Evolutionary conservation across 2,329 filamentous ascomycete genomes (phyloP).

Genomic region (Thelonectria olida): DNA sequence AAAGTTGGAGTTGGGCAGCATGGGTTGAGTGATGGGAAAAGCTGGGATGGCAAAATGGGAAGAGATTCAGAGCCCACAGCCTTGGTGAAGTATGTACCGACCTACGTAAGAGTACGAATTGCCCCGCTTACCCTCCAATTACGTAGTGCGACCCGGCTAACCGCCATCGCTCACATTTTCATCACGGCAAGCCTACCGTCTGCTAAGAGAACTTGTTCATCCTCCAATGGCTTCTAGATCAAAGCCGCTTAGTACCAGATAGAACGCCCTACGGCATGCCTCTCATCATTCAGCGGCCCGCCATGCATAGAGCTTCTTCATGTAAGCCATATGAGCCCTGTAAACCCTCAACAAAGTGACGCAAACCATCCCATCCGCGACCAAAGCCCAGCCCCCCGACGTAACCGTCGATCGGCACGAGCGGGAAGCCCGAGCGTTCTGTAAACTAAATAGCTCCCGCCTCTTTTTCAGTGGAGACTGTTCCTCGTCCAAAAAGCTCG

Average conservation of each 20-base stretch:
- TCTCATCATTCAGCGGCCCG: conserved; percentile 10
- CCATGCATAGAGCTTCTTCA: background rate
- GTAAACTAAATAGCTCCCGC: conserved; percentile 1
- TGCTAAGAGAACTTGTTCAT: no score
- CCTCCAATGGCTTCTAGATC: background rate
- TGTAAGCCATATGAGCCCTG: conserved; percentile 2
- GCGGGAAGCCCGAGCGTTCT: conserved; percentile 20
- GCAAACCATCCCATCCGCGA: background rate
- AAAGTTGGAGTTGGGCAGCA: conserved; percentile 18
- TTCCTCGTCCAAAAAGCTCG: conserved; percentile 2
- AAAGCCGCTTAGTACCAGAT: background rate
- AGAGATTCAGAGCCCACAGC: background rate
- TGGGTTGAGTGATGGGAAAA: conserved; percentile 3
- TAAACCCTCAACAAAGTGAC: conserved; percentile 3
- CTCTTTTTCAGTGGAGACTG: conserved; percentile 2
- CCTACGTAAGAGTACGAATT: conserved; percentile 18
- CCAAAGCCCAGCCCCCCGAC: background rate
- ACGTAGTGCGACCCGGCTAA: background rate
- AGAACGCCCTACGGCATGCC: conserved; percentile 3
- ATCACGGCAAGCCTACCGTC: background rate
- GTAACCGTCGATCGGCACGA: conserved; percentile 9
- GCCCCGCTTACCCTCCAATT: conserved; percentile 2
- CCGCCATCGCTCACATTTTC: background rate
- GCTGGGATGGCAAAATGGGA: conserved; percentile 12
- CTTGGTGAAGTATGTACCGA: conserved; percentile 3